These are phyloP conservation scores for Amylostereum areolatum DNA, from an alignment of 1,284 basidiomycete genomes.

Conservation along the genomic window DNA sequence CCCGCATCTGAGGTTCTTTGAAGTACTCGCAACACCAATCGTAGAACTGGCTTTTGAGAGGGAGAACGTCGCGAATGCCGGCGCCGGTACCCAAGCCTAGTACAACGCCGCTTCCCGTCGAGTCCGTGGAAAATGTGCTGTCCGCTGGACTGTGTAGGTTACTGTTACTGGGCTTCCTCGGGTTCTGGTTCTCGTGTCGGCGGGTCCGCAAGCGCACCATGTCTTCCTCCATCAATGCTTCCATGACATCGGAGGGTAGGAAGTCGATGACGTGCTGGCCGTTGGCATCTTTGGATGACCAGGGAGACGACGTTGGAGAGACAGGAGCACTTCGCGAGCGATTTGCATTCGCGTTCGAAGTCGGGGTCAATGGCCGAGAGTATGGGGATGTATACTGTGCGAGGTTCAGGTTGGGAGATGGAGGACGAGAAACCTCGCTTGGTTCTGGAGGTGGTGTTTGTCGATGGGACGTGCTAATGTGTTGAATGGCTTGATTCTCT, in stretches of 20 bases:
- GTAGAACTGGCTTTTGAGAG: constrained; percentile 88
- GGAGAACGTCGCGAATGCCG: constrained; percentile 69
- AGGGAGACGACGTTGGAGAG: constrained; percentile 22
- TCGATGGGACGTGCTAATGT: constrained; percentile 10
- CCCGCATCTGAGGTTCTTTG: constrained; percentile 97
- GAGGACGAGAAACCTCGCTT: constrained; percentile 54
- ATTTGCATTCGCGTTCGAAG: constrained; percentile 19
- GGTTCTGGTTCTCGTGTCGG: constrained; percentile 31
- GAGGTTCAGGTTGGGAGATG: constrained; percentile 70
- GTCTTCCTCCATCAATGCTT: constrained; percentile 85
- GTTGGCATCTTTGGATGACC: constrained; percentile 9
- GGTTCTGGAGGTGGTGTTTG: constrained; percentile 20
- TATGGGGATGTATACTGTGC: constrained; percentile 76
- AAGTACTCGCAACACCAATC: constrained; percentile 98
- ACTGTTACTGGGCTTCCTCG: constrained; percentile 16
- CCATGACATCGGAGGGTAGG: constrained; percentile 72
- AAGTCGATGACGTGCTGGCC: constrained; percentile 39
- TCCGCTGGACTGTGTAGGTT: constrained; percentile 60
- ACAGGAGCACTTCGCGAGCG: constrained; percentile 21
- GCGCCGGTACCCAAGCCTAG: constrained; percentile 69
- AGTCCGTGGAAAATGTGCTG: constrained; percentile 71
- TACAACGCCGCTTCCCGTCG: constrained; percentile 54
- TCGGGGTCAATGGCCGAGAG: constrained; percentile 42
- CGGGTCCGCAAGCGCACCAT: constrained; percentile 80
- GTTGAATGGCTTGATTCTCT: constrained; percentile 15